phyloP scores from a whole-genome alignment of 2,329 filamentous ascomycete genomes.

The Drechslera avenae region DNA sequence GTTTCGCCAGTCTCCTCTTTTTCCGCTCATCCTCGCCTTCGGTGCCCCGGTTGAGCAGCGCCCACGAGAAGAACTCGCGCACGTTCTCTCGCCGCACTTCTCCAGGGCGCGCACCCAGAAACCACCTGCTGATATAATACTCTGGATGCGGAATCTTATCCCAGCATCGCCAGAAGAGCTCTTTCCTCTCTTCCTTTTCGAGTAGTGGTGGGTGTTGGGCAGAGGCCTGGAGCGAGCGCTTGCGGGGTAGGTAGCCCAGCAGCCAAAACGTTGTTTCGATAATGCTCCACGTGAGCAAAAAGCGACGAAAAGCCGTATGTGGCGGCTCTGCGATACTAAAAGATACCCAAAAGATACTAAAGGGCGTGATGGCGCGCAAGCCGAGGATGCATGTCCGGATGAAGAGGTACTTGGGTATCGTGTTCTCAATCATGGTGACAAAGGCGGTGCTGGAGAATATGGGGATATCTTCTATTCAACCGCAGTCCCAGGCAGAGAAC shows the following conservation, averaged over 20 bases:
- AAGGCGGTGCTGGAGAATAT: neutral
- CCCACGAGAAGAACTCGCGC: constrained; percentile 70
- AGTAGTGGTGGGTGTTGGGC: constrained; percentile 57
- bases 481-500: neutral
- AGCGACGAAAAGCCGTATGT: constrained; percentile 31
- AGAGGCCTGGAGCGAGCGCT: constrained; percentile 57
- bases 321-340: constrained; percentile 43
- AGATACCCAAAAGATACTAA: constrained; percentile 55
- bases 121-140: constrained; percentile 67
- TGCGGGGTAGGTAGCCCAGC: constrained; percentile 59
- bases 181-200: constrained; percentile 55
- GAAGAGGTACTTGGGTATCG: constrained; percentile 48
- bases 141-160: constrained; percentile 61
- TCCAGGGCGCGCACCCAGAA: constrained; percentile 61
- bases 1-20: constrained; percentile 17
- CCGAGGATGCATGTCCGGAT: constrained; percentile 57
- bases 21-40: constrained; percentile 35
- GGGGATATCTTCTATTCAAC: neutral
- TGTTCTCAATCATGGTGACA: constrained; percentile 49
- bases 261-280: constrained; percentile 63
- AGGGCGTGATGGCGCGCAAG: constrained; percentile 57
- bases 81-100: constrained; percentile 72
- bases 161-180: constrained; percentile 63
- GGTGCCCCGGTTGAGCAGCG: constrained; percentile 63
- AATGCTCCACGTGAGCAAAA: constrained; percentile 53